Evolutionary conservation across 805 yeast species (phyloP).

Genomic region (Yarrowia phangngaensis): DNA sequence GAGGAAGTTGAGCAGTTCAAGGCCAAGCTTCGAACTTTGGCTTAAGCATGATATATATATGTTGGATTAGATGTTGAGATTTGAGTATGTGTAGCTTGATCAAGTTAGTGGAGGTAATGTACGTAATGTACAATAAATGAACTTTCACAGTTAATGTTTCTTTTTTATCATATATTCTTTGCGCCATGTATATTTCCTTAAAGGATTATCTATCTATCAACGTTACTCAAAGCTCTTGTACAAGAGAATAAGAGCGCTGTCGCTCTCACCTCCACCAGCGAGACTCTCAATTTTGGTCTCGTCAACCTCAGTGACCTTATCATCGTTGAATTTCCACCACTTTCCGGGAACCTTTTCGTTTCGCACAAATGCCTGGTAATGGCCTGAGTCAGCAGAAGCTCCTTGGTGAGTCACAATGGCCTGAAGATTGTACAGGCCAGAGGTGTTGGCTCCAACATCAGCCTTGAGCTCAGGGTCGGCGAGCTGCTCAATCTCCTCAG

Average conservation of each 20-base stretch:
- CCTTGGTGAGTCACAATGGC: slow-evolving; percentile 93
- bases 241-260: slow-evolving; percentile 82
- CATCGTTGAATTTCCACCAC: slow-evolving; percentile 97
- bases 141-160: no score
- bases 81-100: not conserved
- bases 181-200: no score
- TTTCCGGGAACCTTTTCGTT: slow-evolving; percentile 59
- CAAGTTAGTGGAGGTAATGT: not conserved
- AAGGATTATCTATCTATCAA: slow-evolving; percentile 43
- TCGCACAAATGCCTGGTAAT: slow-evolving; percentile 84
- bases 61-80: not conserved
- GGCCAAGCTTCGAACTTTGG: slow-evolving; percentile 23
- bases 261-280: slow-evolving; percentile 97
- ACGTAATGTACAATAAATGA: not conserved
- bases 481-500: slow-evolving; percentile 34
- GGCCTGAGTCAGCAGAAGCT: slow-evolving; percentile 94
- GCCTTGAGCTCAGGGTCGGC: slow-evolving; percentile 44
- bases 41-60: slow-evolving; percentile 1
- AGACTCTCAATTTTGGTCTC: slow-evolving; percentile 77
- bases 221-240: slow-evolving; percentile 72
- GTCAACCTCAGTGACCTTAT: slow-evolving; percentile 71
- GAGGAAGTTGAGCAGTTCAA: slow-evolving; percentile 36
- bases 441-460: slow-evolving; percentile 68
- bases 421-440: slow-evolving; percentile 76
- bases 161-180: no score